Evolutionary conservation across 2,329 filamentous ascomycete genomes (phyloP).

Genomic region (Hypoxylon sp.): DNA sequence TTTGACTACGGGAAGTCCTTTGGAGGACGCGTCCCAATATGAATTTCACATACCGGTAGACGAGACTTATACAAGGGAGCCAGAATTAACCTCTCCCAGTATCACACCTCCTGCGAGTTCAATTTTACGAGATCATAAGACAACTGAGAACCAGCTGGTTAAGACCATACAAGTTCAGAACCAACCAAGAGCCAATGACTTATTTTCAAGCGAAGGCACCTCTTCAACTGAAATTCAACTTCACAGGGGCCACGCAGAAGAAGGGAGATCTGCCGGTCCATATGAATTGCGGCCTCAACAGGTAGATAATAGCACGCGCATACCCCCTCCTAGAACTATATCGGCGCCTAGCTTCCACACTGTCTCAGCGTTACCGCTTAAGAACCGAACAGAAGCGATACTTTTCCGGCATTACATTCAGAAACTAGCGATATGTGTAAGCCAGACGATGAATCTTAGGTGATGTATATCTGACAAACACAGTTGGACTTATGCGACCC

Average conservation of each 20-base stretch:
- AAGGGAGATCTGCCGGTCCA: slow-evolving; percentile 25
- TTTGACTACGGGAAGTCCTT: slow-evolving; percentile 46
- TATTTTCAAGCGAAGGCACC: slow-evolving; percentile 20
- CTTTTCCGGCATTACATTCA: slow-evolving; percentile 57
- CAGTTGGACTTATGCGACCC: slow-evolving; percentile 56
- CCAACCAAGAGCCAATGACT: slow-evolving; percentile 16
- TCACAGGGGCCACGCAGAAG: slow-evolving; percentile 23
- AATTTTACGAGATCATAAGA: slow-evolving; percentile 13
- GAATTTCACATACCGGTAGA: slow-evolving; percentile 39
- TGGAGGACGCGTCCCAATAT: slow-evolving; percentile 44
- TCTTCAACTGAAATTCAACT: slow-evolving; percentile 13
- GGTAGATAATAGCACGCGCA: slow-evolving; percentile 20
- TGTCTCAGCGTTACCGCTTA: slow-evolving; percentile 51
- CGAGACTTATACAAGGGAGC: slow-evolving; percentile 34
- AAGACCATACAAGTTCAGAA: slow-evolving; percentile 4
- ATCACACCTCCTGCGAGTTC: slow-evolving; percentile 25
- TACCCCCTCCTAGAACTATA: slow-evolving; percentile 32
- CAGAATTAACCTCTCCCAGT: slow-evolving; percentile 35
- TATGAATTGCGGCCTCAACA: slow-evolving; percentile 27
- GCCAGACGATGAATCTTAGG: slow-evolving; percentile 26
- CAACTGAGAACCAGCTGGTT: slow-evolving; percentile 1
- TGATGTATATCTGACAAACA: slow-evolving; percentile 36
- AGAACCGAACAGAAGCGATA: slow-evolving; percentile 53
- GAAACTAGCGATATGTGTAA: slow-evolving; percentile 56
- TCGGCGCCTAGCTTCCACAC: slow-evolving; percentile 42